phyloP scores from a whole-genome alignment of 2,329 filamentous ascomycete genomes.

The Aspergillus sp. region DNA sequence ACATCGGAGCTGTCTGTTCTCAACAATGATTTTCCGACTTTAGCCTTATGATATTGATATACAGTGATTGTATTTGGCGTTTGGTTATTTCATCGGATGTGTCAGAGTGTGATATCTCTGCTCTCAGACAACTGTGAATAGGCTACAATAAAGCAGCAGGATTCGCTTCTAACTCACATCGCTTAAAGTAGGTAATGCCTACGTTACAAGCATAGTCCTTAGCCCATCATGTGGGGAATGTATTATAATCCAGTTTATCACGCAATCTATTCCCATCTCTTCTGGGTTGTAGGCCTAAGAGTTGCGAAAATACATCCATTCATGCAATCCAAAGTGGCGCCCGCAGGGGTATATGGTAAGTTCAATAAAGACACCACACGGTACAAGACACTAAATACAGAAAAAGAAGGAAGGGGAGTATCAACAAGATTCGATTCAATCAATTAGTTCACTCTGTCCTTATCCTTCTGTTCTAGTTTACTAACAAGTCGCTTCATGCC shows the following conservation, averaged over 20 bases:
- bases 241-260: not conserved
- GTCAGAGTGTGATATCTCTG: not conserved
- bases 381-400: slow-evolving; percentile 16
- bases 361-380: slow-evolving; percentile 17
- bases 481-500: slow-evolving; percentile 87
- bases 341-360: slow-evolving; percentile 28
- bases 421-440: not conserved
- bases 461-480: slow-evolving; percentile 62
- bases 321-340: slow-evolving; percentile 21
- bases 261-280: slow-evolving; percentile 4
- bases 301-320: slow-evolving; percentile 11
- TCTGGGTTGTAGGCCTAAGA: slow-evolving; percentile 10
- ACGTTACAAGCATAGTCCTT: not conserved
- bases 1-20: slow-evolving; percentile 15
- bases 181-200: not conserved
- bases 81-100: slow-evolving; percentile 2
- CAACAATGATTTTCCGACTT: not conserved
- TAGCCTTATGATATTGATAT: not conserved
- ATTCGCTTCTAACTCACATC: not conserved
- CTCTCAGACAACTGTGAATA: not conserved
- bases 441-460: slow-evolving; percentile 34
- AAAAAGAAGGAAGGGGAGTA: slow-evolving; percentile 5
- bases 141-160: not conserved
- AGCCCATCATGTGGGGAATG: not conserved
- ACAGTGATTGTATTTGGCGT: slow-evolving; percentile 1